phyloP scores from a whole-genome alignment of 2,329 filamentous ascomycete genomes.

The Sphaerostilbella broomeana region DNA sequence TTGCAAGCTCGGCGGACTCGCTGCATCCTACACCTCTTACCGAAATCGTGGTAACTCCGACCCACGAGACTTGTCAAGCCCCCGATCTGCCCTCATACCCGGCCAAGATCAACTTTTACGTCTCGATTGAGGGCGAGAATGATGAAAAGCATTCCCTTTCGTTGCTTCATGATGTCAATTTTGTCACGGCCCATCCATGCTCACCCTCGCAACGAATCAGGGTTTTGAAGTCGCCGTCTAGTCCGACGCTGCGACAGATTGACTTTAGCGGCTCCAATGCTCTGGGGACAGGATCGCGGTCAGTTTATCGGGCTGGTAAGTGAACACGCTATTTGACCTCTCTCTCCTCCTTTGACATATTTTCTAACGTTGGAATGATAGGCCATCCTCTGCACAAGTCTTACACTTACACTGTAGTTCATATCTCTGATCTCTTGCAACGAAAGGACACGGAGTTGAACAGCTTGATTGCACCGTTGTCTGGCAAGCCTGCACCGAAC shows the following conservation, averaged over 20 bases:
- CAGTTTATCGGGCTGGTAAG: constrained; percentile 43
- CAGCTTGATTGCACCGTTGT: constrained; percentile 35
- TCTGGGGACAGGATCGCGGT: constrained; percentile 38
- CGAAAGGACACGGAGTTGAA: constrained; percentile 40
- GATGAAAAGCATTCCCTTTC: constrained; percentile 38
- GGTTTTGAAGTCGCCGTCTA: constrained; percentile 53
- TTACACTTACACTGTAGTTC: constrained; percentile 54
- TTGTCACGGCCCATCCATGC: constrained; percentile 61
- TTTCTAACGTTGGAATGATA: constrained; percentile 22
- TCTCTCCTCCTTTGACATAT: background rate
- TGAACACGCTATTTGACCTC: too few relatives aligned
- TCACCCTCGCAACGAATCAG: constrained; percentile 50
- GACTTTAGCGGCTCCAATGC: constrained; percentile 42
- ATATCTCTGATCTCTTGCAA: constrained; percentile 50
- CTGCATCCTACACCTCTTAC: constrained; percentile 39
- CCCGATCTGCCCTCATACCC: constrained; percentile 31
- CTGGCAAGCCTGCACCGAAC: constrained; percentile 25
- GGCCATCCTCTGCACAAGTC: constrained; percentile 59
- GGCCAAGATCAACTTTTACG: constrained; percentile 29
- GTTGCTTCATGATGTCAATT: constrained; percentile 53
- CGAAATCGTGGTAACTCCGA: constrained; percentile 33
- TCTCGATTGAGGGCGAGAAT: constrained; percentile 32
- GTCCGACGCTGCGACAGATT: constrained; percentile 52
- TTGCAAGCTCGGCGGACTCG: constrained; percentile 39
- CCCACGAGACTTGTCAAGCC: constrained; percentile 29